Percentiles rank a stretch among this genome's conserved stretches.
These are phyloP conservation scores for Penicillium robsamsonii DNA, from an alignment of 495 filamentous ascomycete species.

Conservation along the genomic window DNA sequence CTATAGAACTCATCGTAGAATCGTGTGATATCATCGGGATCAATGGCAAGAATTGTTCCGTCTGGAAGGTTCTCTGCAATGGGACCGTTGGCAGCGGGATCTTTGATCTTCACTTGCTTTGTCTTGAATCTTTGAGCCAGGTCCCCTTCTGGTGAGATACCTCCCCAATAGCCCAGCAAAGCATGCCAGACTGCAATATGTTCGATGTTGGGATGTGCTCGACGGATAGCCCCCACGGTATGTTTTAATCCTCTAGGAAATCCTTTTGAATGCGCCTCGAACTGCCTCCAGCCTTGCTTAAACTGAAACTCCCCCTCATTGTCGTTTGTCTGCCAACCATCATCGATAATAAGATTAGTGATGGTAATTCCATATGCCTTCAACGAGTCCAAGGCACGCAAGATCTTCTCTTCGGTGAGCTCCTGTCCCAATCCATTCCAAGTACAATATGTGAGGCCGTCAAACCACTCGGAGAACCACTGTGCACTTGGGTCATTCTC, in stretches of 20 bases:
- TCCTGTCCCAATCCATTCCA: conserved; percentile 90
- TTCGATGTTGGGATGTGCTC: conserved; percentile 67
- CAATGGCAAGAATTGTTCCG: conserved; percentile 58
- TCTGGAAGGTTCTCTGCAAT: conserved; percentile 43
- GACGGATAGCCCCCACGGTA: conserved; percentile 64
- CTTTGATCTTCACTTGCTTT: conserved; percentile 58
- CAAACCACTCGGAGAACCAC: conserved; percentile 87
- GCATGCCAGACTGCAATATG: conserved; percentile 96
- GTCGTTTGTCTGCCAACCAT: conserved; percentile 89
- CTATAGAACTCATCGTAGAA: conserved; percentile 93
- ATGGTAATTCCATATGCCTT: conserved; percentile 71
- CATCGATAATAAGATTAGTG: conserved; percentile 85
- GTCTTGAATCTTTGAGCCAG: conserved; percentile 79
- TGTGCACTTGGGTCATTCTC: conserved; percentile 52
- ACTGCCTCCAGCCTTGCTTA: conserved; percentile 58
- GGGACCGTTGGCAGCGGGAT: conserved; percentile 53
- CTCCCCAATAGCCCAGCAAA: conserved; percentile 94
- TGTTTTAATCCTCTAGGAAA: conserved; percentile 79
- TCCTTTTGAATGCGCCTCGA: conserved; percentile 77
- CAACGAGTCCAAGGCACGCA: conserved; percentile 68
- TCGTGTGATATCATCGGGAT: conserved; percentile 63
- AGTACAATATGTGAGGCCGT: conserved; percentile 80
- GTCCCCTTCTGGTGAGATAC: conserved; percentile 67
- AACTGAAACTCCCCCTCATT: conserved; percentile 54
- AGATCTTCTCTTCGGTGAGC: conserved; percentile 75